Base-by-base conservation (phyloP, 495 filamentous ascomycete species). In the Geopyxis carbonaria region DNA sequence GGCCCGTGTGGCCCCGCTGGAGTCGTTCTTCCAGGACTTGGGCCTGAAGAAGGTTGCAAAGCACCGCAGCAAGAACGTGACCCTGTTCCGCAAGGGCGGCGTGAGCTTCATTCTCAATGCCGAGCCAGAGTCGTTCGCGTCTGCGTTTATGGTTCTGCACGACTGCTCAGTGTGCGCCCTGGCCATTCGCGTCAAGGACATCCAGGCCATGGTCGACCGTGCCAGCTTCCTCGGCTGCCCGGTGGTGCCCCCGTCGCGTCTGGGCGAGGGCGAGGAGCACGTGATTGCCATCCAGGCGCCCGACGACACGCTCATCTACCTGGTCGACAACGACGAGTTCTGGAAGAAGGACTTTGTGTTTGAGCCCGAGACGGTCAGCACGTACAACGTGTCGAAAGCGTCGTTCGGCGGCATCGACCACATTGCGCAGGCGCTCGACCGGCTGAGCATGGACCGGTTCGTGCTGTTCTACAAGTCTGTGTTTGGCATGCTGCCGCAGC, bases 121-220 rank as follows among this genome's bases (percentile, higher is more conserved):
- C 9, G 36, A 39, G 24, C 36, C 36, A 18, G 36, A 39, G 21
- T 39, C 36, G 9, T 39, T 39, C 22, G 36, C 36, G 2, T 39
- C 36, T 15, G 36, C 36, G 7, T 39, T 39, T 18, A n/a, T 39
- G 8, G 14, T 39, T 5, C 24, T 39, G 11, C 36, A 39, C 21
- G 36, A 39, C 36, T 28, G 23, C n/a, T 39, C 36, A 2, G 36
- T 39, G 3, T 39, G 36, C 20, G 36, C 36, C n/a, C 28, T 39
- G 7, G 36, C 36, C 6, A 25, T 39, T 7, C 22, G 36, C 16
- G 36, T 39, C 3, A 39, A 39, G 18, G 36, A 39, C 24, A 39
- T 39, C 20, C 36, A 28, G 24, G 36, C 36, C 10, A 30, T 25
- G 1, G 21, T 39, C 24, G 36, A 39, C 36, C 8, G 36, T 11